Conservation (phyloP, 164 flowering plant species). For the Vitis cinerea region DNA sequence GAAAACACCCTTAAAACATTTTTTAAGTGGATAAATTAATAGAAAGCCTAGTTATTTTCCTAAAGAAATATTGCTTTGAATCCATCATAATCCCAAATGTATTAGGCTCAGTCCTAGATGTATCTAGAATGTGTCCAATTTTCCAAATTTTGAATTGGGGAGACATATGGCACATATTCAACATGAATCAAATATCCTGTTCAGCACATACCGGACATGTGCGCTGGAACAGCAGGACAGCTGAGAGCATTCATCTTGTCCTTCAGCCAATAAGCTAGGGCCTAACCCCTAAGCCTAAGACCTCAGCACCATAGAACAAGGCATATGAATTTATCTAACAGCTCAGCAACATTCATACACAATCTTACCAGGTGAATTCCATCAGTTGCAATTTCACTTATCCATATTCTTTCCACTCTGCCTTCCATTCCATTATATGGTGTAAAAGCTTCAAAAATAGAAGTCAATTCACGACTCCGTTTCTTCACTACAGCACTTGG, state of each 20-base stretch:
- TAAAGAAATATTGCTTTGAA: too few relatives aligned
- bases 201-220: too few relatives aligned
- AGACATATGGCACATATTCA: too few relatives aligned
- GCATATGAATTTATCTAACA: not conserved
- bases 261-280: not conserved
- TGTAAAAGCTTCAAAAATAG: conserved; percentile 85
- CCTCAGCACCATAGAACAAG: not conserved
- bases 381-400: conserved; percentile 91
- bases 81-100: too few relatives aligned
- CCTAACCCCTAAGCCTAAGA: not conserved
- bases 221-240: too few relatives aligned
- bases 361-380: conserved; percentile 83
- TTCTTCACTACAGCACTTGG: conserved; percentile 84
- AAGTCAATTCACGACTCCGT: conserved; percentile 92
- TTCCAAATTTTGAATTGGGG: too few relatives aligned
- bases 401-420: conserved; percentile 85
- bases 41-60: too few relatives aligned
- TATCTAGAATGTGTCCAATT: too few relatives aligned
- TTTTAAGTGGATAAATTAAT: too few relatives aligned
- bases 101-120: too few relatives aligned
- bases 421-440: conserved; percentile 95
- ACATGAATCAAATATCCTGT: too few relatives aligned
- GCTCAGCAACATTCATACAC: not conserved
- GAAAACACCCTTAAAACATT: too few relatives aligned
- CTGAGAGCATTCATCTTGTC: not conserved